Conservation (phyloP, 192 early-diverging fungal species). For the Coemansia sp. region DNA sequence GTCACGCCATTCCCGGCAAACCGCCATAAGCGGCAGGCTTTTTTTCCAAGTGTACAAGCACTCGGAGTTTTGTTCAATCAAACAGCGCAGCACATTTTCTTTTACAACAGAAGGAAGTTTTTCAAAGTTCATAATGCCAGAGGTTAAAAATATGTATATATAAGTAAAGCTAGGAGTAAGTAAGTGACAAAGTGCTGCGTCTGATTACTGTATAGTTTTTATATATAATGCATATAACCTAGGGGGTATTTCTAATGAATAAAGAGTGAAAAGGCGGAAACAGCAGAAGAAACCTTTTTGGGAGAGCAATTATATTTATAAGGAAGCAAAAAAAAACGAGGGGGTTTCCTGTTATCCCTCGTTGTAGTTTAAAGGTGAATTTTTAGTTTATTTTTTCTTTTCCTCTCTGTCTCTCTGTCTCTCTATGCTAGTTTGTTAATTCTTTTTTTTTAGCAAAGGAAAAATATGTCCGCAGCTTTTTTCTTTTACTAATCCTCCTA, state of each 20-base stretch:
- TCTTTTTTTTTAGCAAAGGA: not conserved
- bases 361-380: no score
- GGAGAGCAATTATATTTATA: not conserved
- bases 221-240: not conserved
- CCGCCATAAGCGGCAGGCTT: constrained; percentile 3
- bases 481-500: not conserved
- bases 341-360: no score
- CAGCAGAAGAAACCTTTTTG: not conserved
- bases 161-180: not conserved
- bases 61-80: constrained; percentile 5
- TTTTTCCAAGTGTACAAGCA: constrained; percentile 3
- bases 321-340: not conserved
- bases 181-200: not conserved
- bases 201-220: not conserved
- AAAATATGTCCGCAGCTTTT: not conserved
- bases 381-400: no score
- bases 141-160: not conserved
- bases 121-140: constrained; percentile 4
- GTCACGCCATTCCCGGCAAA: constrained; percentile 3
- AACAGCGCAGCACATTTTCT: constrained; percentile 1
- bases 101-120: not conserved
- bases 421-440: not conserved
- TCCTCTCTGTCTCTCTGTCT: not conserved
- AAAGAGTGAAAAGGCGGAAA: not conserved
- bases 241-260: not conserved